Percentiles rank a stretch among this genome's conserved stretches.
Conservation (phyloP, 1,139 yeast species). For the Zygosaccharomyces sapae region DNA sequence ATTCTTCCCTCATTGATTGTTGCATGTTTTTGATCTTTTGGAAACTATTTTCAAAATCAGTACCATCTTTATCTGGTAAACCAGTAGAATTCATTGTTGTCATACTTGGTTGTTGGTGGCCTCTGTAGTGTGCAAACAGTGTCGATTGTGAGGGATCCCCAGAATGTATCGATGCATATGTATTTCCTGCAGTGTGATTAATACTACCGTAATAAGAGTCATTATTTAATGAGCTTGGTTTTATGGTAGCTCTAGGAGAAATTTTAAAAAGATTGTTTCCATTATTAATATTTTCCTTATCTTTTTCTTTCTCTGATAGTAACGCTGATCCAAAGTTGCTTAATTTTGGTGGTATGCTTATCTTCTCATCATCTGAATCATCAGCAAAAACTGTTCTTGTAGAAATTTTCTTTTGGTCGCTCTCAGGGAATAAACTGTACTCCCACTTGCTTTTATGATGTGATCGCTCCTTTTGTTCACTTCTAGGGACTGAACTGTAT, state of each 20-base stretch:
- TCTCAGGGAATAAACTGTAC: conserved; percentile 1
- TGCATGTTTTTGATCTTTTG: conserved; percentile 25
- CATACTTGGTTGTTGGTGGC: conserved; percentile 25
- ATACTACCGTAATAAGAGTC: conserved; percentile 8
- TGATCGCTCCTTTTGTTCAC: background rate
- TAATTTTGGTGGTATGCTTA: conserved; percentile 30
- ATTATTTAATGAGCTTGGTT: conserved; percentile 6
- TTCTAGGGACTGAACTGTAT: conserved; percentile 12
- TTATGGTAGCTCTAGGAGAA: conserved; percentile 3
- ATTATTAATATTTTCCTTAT: conserved; percentile 9
- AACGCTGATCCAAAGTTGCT: conserved; percentile 35
- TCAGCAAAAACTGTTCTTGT: conserved; percentile 4
- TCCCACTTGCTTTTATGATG: background rate
- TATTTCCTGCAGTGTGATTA: conserved; percentile 17
- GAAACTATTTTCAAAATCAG: conserved; percentile 16
- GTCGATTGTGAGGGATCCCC: conserved; percentile 28
- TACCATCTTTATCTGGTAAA: conserved; percentile 7
- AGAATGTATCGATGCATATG: conserved; percentile 17
- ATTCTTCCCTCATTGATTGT: conserved; percentile 29
- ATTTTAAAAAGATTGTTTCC: conserved; percentile 4
- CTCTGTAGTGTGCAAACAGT: conserved; percentile 20
- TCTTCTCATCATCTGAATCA: conserved; percentile 31
- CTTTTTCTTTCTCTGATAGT: conserved; percentile 23
- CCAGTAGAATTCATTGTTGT: conserved; percentile 23
- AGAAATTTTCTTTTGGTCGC: background rate